Base-by-base conservation (phyloP, 129 eudicot species). In the Solidago caesia region DNA sequence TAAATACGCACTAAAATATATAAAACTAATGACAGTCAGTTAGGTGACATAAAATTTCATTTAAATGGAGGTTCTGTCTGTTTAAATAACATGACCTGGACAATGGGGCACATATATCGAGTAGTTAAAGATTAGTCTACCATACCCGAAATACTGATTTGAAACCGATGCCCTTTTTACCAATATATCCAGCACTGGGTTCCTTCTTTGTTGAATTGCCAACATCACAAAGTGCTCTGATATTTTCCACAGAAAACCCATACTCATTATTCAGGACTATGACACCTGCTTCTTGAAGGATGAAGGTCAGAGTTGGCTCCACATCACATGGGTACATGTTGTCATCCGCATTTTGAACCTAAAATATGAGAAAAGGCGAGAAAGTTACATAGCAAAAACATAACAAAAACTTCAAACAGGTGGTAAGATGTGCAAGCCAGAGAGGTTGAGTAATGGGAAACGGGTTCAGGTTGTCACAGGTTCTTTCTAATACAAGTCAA, bases 321-420 rank as follows among this genome's bases (percentile, higher is more conserved):
- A 86, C 93, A 15, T 80, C 66, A 62, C 79, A 68, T 0, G 88
- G 88, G 73, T 94, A 94, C 74, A 76, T 77, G 85, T 94, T 94
- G 73, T 94, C 98, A 88, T 94, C 98, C 56, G 98, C 98, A 87
- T 94, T 94, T 74, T 94, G 98, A 67, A 94, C 89, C 97, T 92
- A 77, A 25, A 41, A 44, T 33, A 33, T 33, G 76, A 44, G 70
- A 52, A 51, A 45, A 2, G 43, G 15, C 33, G 48, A 74, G 25
- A 27, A 64, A 62, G 42, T 64, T 65, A 15, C 41, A 73, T 53
- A 44, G 16, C 60, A 64, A 13, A 71, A 55, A 45, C 42, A 13
- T 2, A 60, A 0, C 8, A 8, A 58, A 58, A 59, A 25, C 7
- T 14, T 21, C 21, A 55, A 7, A 3, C 39, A 55, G 29, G 9